Percentiles rank a stretch among this genome's conserved stretches.
Evolutionary conservation across 2,329 filamentous ascomycete species (phyloP).

Genomic region (Pseudocercospora eumusae): DNA sequence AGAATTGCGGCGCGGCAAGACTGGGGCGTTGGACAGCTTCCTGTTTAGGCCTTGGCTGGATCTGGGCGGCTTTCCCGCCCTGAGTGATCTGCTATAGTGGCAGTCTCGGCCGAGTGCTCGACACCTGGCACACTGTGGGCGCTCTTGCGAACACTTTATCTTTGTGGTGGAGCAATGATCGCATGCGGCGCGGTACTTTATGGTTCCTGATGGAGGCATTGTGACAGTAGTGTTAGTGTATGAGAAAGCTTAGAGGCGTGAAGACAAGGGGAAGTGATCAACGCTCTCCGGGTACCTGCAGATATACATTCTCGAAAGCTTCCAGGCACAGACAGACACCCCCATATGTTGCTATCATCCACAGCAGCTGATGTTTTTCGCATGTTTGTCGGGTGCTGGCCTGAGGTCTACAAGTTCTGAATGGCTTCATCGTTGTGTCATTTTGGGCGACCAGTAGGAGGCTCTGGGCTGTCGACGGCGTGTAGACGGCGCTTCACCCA

Average conservation of each 20-base stretch:
- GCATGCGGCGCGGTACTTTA: slow-evolving; percentile 30
- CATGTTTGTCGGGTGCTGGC: slow-evolving; percentile 5
- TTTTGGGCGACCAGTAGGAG: slow-evolving; percentile 5
- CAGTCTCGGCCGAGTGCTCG: slow-evolving; percentile 26
- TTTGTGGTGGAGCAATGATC: slow-evolving; percentile 30
- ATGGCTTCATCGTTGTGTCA: not conserved
- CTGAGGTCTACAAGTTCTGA: not conserved
- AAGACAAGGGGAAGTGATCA: not conserved
- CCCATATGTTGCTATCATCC: not conserved
- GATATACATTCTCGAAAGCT: slow-evolving; percentile 6
- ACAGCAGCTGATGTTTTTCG: slow-evolving; percentile 8
- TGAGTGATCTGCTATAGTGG: slow-evolving; percentile 29
- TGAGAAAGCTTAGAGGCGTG: slow-evolving; percentile 1
- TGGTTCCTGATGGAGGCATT: slow-evolving; percentile 18
- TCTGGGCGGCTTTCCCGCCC: slow-evolving; percentile 28
- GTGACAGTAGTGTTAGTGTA: not conserved
- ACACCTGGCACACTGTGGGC: slow-evolving; percentile 27
- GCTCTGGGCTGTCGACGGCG: not conserved
- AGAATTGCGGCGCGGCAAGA: slow-evolving; percentile 22
- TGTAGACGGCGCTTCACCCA: not conserved
- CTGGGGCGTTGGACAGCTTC: slow-evolving; percentile 24
- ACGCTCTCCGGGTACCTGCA: not conserved
- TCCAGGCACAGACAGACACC: not conserved
- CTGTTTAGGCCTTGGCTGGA: slow-evolving; percentile 27
- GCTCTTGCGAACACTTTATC: slow-evolving; percentile 31